Conservation (phyloP, 164 flowering plant genomes). For the Vitis rotundifolia region DNA sequence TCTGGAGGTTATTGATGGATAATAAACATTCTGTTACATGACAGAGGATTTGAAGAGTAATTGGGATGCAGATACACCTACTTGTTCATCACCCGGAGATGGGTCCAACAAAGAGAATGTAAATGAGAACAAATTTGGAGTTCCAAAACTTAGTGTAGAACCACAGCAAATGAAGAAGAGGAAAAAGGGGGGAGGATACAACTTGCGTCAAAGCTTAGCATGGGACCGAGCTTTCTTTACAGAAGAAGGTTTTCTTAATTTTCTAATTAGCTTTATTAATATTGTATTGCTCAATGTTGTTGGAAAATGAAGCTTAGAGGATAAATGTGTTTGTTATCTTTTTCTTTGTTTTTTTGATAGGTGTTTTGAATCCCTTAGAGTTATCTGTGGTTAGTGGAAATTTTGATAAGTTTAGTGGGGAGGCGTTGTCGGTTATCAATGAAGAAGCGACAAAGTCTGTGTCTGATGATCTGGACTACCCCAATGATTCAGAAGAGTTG, state of each 20-base stretch:
- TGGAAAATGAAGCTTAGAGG: not conserved
- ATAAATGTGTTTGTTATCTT: not conserved
- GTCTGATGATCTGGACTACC: conserved; percentile 8
- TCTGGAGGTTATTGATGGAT: not conserved
- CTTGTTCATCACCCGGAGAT: conserved; percentile 17
- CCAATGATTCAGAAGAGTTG: conserved; percentile 20
- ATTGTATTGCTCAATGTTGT: not conserved
- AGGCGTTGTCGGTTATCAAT: conserved; percentile 31
- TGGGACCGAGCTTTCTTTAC: conserved; percentile 93
- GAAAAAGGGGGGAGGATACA: conserved; percentile 70
- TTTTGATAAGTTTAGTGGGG: conserved; percentile 23
- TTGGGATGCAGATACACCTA: conserved; percentile 7
- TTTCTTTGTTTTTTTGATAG: conserved; percentile 30
- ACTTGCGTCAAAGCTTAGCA: conserved; percentile 88
- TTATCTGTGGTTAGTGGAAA: conserved; percentile 63
- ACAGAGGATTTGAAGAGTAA: conserved; percentile 25
- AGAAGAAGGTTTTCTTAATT: conserved; percentile 67
- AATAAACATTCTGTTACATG: not conserved
- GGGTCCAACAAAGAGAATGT: conserved; percentile 53
- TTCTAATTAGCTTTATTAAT: not conserved
- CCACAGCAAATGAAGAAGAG: conserved; percentile 67
- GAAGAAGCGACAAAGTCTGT: conserved; percentile 37
- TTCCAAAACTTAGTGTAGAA: conserved; percentile 39
- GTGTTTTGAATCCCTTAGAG: conserved; percentile 74
- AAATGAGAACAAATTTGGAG: conserved; percentile 30